Base-by-base conservation (phyloP, 2,329 filamentous ascomycete genomes). In the Fusarium torreyae region DNA sequence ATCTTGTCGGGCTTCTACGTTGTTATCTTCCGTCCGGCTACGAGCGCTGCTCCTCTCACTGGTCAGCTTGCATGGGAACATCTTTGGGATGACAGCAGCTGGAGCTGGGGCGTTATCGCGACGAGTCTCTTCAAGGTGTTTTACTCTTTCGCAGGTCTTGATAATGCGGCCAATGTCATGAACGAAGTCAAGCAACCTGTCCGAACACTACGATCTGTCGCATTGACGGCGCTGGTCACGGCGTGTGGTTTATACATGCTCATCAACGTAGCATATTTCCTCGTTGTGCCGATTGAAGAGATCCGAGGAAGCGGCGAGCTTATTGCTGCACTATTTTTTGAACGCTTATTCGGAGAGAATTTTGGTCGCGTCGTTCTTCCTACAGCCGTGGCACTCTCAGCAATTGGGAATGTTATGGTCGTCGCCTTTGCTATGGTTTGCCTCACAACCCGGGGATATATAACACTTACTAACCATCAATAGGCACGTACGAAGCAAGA, bases 351-450 rank as follows among this genome's bases (percentile, higher is more conserved):
- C 75, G 90, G 90, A 0, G 77, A 81, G 3, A 81, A 81, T 1
- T 72, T 91, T 11, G 91, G 90, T 0, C 83, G 84, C 34, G 82
- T 81, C 2, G 78, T 92, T 3, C 79, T 92, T 4, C 88, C 90
- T 0, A 76, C 92, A 10, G 86, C 88, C 1, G 89, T 93, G 34
- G 91, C 91, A 0, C 78, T 92, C 24, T 92, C 89, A 2, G 90
- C 89, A 0, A 86, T 84, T 3, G 91, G 91, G 0, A 93, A 93
- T 74, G 90, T 93, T 15, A 89, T 93, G 85, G 89, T 92, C 0
- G 89, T 91, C 3, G 88, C 89, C 0, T 93, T 92, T 75, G 85
- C 89, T 2, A 77, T 90, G 77, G 90, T 91, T 81, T n/a, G 26
- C 13, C 20, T n/a, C 7, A 13, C 31, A 17, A 5, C 33, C 34